Conservation (phyloP, 352 stramenopile genomes). For the Pythium brassicae region DNA sequence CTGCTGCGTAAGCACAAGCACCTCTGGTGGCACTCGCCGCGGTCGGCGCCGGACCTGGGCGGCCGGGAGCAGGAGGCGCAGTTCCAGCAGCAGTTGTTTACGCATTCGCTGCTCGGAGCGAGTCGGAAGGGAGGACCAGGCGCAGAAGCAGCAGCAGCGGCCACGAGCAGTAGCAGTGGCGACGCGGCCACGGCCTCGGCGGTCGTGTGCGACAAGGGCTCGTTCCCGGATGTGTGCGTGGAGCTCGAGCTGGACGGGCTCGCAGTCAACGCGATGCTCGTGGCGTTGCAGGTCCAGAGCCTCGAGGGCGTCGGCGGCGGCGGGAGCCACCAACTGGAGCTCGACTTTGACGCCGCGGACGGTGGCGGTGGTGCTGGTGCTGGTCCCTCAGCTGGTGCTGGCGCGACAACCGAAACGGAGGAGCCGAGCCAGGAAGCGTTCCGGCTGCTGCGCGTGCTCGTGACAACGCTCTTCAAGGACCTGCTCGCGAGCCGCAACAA, state of each 20-base stretch:
- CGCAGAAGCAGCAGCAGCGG: conserved; percentile 6
- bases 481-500: conserved; percentile 86
- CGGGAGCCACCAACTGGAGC: conserved; percentile 49
- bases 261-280: conserved; percentile 73
- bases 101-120: conserved; percentile 33
- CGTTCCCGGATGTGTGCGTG: conserved; percentile 83
- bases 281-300: conserved; percentile 63
- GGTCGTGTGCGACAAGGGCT: conserved; percentile 89
- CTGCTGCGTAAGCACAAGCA: conserved; percentile 92
- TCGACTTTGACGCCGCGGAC: conserved; percentile 55
- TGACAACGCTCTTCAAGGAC: conserved; percentile 94
- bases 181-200: no score
- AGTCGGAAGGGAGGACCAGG: no score
- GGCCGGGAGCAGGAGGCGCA: conserved; percentile 83
- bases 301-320: conserved; percentile 55
- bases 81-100: conserved; percentile 67
- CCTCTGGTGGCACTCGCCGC: conserved; percentile 93
- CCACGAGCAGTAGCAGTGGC: conserved; percentile 13
- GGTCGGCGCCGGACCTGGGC: conserved; percentile 88
- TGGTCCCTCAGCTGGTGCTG: no score
- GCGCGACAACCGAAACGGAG: no score
- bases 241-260: conserved; percentile 72
- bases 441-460: conserved; percentile 86
- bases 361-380: conserved; percentile 20
- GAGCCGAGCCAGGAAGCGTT: conserved; percentile 92